Evolutionary conservation across 176 grass and related monocot species (phyloP).

Genomic region (Cocos nucifera): DNA sequence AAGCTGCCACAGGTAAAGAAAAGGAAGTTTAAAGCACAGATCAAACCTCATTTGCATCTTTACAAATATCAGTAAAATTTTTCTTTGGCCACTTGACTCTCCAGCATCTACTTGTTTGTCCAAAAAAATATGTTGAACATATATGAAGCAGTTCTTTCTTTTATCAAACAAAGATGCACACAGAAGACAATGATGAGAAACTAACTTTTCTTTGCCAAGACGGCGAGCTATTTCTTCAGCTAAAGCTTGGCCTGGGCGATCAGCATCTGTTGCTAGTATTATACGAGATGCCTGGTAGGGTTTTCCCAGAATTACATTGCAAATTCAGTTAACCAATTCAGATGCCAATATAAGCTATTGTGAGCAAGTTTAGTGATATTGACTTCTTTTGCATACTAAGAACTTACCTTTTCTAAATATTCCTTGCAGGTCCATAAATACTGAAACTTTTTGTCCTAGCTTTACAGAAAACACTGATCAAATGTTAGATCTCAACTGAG

Average conservation of each 20-base stretch:
- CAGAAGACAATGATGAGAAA: constrained; percentile 4
- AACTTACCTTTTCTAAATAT: constrained; percentile 64
- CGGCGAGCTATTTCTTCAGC: constrained; percentile 88
- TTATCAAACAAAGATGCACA: neutral
- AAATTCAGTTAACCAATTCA: constrained; percentile 15
- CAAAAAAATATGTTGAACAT: constrained; percentile 12
- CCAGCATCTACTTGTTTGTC: constrained; percentile 61
- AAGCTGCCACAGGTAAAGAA: neutral
- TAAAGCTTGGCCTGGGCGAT: constrained; percentile 73
- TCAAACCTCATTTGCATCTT: constrained; percentile 97
- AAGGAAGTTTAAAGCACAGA: neutral
- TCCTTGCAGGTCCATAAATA: constrained; percentile 93
- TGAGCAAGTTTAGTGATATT: neutral
- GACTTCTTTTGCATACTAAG: neutral
- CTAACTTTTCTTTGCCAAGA: constrained; percentile 92
- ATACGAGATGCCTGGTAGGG: constrained; percentile 76
- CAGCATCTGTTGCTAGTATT: constrained; percentile 87
- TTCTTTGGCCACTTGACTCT: constrained; percentile 91
- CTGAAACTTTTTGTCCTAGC: constrained; percentile 86
- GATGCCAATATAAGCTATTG: constrained; percentile 1
- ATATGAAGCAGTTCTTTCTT: neutral
- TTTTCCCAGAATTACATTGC: neutral
- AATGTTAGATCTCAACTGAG: constrained; percentile 25
- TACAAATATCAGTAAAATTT: constrained; percentile 55
- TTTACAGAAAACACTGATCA: constrained; percentile 54